Evolutionary conservation across 2,329 filamentous ascomycete species (phyloP).

Genomic region (Hymenoscyphus fraxineus): DNA sequence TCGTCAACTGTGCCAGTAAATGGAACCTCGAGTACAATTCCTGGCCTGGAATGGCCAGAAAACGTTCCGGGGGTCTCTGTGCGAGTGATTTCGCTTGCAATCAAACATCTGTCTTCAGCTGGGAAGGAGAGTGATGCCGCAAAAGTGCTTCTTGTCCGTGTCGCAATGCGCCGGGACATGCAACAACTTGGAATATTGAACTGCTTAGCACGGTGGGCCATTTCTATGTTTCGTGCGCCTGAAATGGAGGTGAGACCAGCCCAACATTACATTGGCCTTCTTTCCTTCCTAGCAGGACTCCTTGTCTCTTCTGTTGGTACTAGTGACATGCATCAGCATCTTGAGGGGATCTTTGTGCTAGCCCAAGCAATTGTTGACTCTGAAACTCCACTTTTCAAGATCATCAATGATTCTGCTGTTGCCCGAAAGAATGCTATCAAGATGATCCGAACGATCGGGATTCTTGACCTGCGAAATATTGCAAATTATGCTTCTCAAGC

Average conservation of each 20-base stretch:
- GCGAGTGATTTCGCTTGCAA: constrained; percentile 66
- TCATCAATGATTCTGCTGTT: constrained; percentile 68
- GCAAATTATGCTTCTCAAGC: constrained; percentile 35
- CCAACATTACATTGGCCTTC: constrained; percentile 73
- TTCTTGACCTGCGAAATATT: constrained; percentile 46
- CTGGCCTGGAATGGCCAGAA: constrained; percentile 52
- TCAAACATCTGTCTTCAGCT: constrained; percentile 67
- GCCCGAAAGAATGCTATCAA: constrained; percentile 82
- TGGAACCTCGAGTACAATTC: constrained; percentile 40
- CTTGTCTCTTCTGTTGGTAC: constrained; percentile 66
- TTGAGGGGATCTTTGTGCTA: constrained; percentile 62
- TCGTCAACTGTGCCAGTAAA: constrained; percentile 58
- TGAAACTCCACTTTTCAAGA: constrained; percentile 45
- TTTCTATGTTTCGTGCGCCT: constrained; percentile 53
- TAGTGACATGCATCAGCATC: constrained; percentile 66
- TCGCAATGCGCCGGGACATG: constrained; percentile 86
- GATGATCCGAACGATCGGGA: constrained; percentile 70
- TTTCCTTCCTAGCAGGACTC: constrained; percentile 76
- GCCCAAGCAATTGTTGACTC: constrained; percentile 56
- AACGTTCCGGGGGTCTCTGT: constrained; percentile 66
- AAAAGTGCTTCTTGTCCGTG: constrained; percentile 73
- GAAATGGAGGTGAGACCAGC: constrained; percentile 46
- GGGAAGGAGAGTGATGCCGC: constrained; percentile 90
- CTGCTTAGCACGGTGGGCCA: constrained; percentile 66
- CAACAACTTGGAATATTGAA: constrained; percentile 68